Evolutionary conservation across 352 stramenopile species (phyloP).

Genomic region (Pythium rishiriense): DNA sequence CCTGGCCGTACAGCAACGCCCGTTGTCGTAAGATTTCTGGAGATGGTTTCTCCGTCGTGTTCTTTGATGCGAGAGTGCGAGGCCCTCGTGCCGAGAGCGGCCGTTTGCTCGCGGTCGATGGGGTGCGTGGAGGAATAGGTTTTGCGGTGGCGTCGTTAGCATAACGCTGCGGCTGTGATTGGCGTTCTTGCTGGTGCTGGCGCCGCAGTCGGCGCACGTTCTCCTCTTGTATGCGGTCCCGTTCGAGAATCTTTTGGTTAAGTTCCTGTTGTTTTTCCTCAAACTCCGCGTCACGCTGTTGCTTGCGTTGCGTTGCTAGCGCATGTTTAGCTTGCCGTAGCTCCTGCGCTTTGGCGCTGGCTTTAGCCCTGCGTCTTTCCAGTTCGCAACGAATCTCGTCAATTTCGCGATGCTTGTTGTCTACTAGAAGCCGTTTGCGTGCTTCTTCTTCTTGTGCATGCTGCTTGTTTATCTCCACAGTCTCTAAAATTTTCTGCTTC

Average conservation of each 20-base stretch:
- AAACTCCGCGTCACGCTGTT: constrained; percentile 19
- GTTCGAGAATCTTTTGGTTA: constrained; percentile 18
- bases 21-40: constrained; percentile 46
- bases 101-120: constrained; percentile 1
- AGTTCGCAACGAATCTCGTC: not conserved
- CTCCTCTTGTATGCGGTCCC: constrained; percentile 20
- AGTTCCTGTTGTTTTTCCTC: constrained; percentile 33
- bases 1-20: constrained; percentile 50
- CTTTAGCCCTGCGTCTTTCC: constrained; percentile 2
- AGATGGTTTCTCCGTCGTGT: not conserved
- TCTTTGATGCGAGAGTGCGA: not conserved
- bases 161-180: not conserved
- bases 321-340: constrained; percentile 16
- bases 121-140: not conserved
- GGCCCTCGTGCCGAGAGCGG: constrained; percentile 35
- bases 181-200: constrained; percentile 13
- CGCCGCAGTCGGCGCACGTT: not conserved
- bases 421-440: constrained; percentile 5
- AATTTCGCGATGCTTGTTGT: constrained; percentile 20
- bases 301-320: constrained; percentile 13
- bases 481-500: constrained; percentile 32
- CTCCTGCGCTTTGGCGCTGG: not conserved
- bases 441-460: constrained; percentile 2
- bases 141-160: not conserved
- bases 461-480: constrained; percentile 37